Percentiles rank a stretch among this genome's conserved stretches.
These are phyloP conservation scores for Osmanthus fragrans DNA, from an alignment of 257 asterid species.

Conservation along the genomic window DNA sequence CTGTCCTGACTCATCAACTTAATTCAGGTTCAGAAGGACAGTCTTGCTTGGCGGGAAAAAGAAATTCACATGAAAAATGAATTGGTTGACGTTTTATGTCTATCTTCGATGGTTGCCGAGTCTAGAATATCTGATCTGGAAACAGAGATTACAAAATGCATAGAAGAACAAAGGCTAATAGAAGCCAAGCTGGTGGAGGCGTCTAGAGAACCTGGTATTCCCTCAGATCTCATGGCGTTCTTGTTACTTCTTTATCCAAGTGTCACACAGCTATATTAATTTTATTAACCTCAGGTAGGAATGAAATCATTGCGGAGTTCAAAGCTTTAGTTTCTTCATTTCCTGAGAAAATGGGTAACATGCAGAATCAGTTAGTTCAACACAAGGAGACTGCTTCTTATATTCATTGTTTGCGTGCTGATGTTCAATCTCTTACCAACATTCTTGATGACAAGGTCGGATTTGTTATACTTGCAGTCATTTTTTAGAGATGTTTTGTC, in stretches of 20 bases:
- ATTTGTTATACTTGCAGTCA: conserved; percentile 15
- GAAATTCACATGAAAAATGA: conserved; percentile 78
- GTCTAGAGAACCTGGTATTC: conserved; percentile 74
- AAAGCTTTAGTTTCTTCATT: conserved; percentile 79
- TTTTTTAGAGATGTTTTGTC: conserved; percentile 14
- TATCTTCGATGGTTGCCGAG: conserved; percentile 64
- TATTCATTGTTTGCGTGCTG: conserved; percentile 74
- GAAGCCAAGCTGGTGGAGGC: conserved; percentile 73
- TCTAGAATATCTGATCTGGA: conserved; percentile 77
- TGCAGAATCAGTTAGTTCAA: conserved; percentile 78
- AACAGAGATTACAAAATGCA: conserved; percentile 59
- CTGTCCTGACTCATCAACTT: conserved; percentile 25
- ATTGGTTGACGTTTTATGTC: conserved; percentile 69
- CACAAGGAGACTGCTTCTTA: conserved; percentile 84
- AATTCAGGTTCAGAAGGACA: conserved; percentile 78
- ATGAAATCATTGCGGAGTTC: conserved; percentile 79
- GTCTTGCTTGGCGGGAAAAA: conserved; percentile 84
- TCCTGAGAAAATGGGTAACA: conserved; percentile 86
- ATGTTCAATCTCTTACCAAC: conserved; percentile 62
- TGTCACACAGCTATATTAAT: conserved; percentile 15
- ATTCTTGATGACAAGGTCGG: conserved; percentile 74
- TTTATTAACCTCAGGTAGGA: conserved; percentile 67
- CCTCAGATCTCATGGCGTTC: conserved; percentile 12
- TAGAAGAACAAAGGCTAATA: conserved; percentile 51
- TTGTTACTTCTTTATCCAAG: not conserved